These are phyloP conservation scores for Mortierella polycephala DNA, from an alignment of 371 early-diverging fungal species.

Conservation along the genomic window DNA sequence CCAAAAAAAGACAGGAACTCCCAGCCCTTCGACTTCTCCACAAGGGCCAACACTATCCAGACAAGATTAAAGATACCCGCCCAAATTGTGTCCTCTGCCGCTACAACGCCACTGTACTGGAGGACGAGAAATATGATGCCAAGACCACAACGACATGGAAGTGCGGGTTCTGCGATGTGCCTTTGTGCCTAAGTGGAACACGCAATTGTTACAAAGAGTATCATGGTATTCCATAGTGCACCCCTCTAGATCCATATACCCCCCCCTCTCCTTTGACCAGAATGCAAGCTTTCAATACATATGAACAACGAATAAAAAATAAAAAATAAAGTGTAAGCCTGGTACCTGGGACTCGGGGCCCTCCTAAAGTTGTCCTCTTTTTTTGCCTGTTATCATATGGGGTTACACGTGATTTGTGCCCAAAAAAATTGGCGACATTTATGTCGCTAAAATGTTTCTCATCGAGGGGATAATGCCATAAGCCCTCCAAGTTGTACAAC, in stretches of 20 bases:
- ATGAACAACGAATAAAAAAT: neutral
- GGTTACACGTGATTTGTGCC: constrained; percentile 2
- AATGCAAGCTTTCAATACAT: neutral
- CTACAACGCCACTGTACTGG: neutral
- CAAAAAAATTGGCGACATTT: neutral
- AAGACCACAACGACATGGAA: neutral
- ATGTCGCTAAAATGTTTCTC: too few species aligned
- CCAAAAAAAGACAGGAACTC: constrained; percentile 2
- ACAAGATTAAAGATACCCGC: neutral
- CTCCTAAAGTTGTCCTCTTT: neutral
- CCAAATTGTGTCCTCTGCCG: constrained; percentile 3
- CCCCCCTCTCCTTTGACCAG: neutral
- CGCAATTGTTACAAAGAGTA: neutral
- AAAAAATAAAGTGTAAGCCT: neutral
- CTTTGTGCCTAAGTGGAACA: constrained; percentile 4
- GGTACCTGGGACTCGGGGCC: neutral
- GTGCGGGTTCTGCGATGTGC: constrained; percentile 10
- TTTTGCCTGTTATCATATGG: constrained; percentile 7
- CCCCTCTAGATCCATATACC: neutral
- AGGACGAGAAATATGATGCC: neutral
- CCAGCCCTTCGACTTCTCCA: constrained; percentile 5
- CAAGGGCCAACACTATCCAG: neutral
- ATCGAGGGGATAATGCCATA: too few species aligned
- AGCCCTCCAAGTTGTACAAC: too few species aligned
- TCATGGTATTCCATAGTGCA: neutral